Evolutionary conservation across 2,329 filamentous ascomycete genomes (phyloP).

Genomic region (Lecanicillium sp.): DNA sequence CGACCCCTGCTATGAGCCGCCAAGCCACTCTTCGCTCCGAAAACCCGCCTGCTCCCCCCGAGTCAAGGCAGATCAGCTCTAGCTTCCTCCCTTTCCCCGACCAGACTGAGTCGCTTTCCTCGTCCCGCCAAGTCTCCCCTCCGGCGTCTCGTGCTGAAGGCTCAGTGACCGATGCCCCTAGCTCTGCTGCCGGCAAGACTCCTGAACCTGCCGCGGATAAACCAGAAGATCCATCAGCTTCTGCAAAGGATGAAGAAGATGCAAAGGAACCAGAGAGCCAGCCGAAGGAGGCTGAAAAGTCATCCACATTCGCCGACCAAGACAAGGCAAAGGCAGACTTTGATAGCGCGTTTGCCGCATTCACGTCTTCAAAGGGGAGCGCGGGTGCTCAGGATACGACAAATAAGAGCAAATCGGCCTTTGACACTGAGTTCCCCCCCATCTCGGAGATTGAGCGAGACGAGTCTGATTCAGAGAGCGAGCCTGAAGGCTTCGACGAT

Average conservation of each 20-base stretch:
- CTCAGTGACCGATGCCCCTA: constrained; percentile 22
- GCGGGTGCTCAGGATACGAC: constrained; percentile 30
- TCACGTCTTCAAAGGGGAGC: constrained; percentile 48
- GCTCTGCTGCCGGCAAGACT: constrained; percentile 13
- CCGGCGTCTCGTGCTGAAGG: constrained; percentile 52
- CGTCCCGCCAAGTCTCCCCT: constrained; percentile 71
- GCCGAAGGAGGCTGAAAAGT: constrained; percentile 3
- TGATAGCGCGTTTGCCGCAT: constrained; percentile 76
- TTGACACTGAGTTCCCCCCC: constrained; percentile 81
- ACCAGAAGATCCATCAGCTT: constrained; percentile 7
- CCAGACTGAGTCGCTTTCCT: constrained; percentile 61
- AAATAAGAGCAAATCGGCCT: constrained; percentile 39
- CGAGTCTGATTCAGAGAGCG: constrained; percentile 74
- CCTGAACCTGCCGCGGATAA: constrained; percentile 14
- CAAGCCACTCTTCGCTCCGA: constrained; percentile 52
- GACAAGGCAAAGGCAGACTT: constrained; percentile 71
- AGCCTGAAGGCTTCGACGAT: constrained; percentile 83
- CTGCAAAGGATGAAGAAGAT: constrained; percentile 1
- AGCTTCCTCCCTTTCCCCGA: constrained; percentile 65
- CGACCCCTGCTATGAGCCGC: constrained; percentile 57
- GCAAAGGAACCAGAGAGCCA: constrained; percentile 9
- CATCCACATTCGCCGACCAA: constrained; percentile 45
- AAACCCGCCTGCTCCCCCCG: constrained; percentile 52
- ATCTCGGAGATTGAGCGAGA: constrained; percentile 76
- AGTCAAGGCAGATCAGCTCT: constrained; percentile 71